Conservation (phyloP, 352 stramenopile species). For the Phytophthora nicotianae region DNA sequence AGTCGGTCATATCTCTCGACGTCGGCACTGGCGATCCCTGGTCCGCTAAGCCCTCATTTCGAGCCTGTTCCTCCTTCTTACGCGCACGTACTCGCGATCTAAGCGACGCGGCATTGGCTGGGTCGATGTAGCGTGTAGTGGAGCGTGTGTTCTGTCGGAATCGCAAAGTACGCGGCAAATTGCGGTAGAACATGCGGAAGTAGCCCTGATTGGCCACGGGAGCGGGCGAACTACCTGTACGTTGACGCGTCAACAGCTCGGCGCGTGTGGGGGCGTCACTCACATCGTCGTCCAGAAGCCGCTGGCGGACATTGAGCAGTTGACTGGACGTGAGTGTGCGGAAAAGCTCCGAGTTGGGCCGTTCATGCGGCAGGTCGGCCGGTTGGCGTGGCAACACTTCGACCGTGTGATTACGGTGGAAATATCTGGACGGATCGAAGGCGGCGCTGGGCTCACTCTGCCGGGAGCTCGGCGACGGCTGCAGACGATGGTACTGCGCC, state of each 20-base stretch:
- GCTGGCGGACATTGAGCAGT: conserved; percentile 61
- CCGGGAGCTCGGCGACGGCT: conserved; percentile 24
- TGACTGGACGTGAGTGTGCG: conserved; percentile 74
- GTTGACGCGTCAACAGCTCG: conserved; percentile 20
- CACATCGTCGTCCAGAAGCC: conserved; percentile 57
- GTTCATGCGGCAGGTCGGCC: conserved; percentile 43
- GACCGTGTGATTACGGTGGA: conserved; percentile 78
- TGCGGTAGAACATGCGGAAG: conserved; percentile 69
- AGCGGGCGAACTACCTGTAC: conserved; percentile 6
- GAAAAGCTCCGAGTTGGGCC: conserved; percentile 67
- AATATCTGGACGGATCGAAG: conserved; percentile 37
- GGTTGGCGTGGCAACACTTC: conserved; percentile 61
- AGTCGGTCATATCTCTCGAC: conserved; percentile 45
- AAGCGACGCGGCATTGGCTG: conserved; percentile 68
- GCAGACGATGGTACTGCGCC: conserved; percentile 36
- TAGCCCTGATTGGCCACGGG: conserved; percentile 19
- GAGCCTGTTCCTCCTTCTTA: conserved; percentile 52
- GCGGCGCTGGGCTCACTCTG: conserved; percentile 14
- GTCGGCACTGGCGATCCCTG: conserved; percentile 26
- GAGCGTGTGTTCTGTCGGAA: conserved; percentile 82
- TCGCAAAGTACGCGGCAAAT: conserved; percentile 64
- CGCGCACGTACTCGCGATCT: conserved; percentile 55
- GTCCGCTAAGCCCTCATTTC: conserved; percentile 36
- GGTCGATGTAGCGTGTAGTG: conserved; percentile 79
- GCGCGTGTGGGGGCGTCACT: conserved; percentile 28